Evolutionary conservation across 2,329 filamentous ascomycete species (phyloP).

Genomic region (Cladosporium colombiae): DNA sequence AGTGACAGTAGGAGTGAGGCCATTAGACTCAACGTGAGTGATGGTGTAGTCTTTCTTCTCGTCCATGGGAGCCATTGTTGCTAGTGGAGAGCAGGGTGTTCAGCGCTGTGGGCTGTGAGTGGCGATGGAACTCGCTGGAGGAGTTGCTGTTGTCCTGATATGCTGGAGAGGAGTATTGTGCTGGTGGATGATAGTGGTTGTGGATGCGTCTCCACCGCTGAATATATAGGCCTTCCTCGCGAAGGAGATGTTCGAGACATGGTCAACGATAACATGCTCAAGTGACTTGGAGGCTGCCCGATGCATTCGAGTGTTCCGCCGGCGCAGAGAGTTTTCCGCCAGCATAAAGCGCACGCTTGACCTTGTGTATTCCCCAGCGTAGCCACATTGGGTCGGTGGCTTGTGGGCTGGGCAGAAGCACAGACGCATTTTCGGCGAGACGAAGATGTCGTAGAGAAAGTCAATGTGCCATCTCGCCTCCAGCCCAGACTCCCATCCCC

Average conservation of each 20-base stretch:
- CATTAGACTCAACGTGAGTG: conserved; percentile 17
- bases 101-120: conserved; percentile 6
- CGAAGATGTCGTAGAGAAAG: neutral
- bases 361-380: conserved; percentile 2
- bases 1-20: conserved; percentile 12
- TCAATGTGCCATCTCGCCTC: neutral
- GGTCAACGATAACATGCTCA: neutral
- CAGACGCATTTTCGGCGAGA: neutral
- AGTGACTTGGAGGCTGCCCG: neutral
- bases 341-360: conserved; percentile 12
- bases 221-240: conserved; percentile 3
- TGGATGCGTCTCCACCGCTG: neutral
- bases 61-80: conserved; percentile 15
- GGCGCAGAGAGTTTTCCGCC: conserved; percentile 13
- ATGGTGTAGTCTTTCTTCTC: conserved; percentile 17
- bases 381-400: conserved; percentile 7
- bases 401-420: neutral
- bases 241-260: neutral
- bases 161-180: conserved; percentile 8
- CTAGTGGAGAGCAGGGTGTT: neutral
- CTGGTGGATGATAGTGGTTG: conserved; percentile 2
- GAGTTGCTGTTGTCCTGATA: neutral
- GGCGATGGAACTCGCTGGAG: conserved; percentile 2
- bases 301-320: neutral
- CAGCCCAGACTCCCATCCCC: neutral